Conservation (phyloP, 2,329 filamentous ascomycete species). For the Shiraia bambusicola region DNA sequence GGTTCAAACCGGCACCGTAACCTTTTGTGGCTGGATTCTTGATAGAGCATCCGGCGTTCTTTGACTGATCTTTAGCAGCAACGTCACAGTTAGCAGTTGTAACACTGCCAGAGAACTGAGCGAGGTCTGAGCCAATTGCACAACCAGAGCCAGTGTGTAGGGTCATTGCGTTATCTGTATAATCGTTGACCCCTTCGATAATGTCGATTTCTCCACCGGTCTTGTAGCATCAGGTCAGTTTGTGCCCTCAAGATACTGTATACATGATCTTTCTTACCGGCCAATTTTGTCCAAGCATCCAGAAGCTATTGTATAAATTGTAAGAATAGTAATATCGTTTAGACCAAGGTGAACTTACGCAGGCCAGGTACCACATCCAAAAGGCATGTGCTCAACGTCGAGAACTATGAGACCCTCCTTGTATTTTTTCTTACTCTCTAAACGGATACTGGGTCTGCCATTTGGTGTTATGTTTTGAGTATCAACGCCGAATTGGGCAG, state of each 20-base stretch:
- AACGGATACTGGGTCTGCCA: slow-evolving; percentile 50
- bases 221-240: too few species aligned
- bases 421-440: slow-evolving; percentile 51
- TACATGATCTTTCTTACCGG: slow-evolving; percentile 8
- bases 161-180: slow-evolving; percentile 48
- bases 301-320: slow-evolving; percentile 28
- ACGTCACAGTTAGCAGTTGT: slow-evolving; percentile 54
- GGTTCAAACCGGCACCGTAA: slow-evolving; percentile 59
- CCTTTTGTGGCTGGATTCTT: slow-evolving; percentile 42
- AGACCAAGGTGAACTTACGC: slow-evolving; percentile 33
- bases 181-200: slow-evolving; percentile 51
- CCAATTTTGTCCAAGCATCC: slow-evolving; percentile 37
- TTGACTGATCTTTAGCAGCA: slow-evolving; percentile 41
- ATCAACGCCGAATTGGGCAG: slow-evolving; percentile 52
- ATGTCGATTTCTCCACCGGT: slow-evolving; percentile 53
- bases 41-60: slow-evolving; percentile 49
- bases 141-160: slow-evolving; percentile 52
- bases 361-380: slow-evolving; percentile 55
- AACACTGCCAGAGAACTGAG: slow-evolving; percentile 53
- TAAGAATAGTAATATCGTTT: slow-evolving; percentile 3
- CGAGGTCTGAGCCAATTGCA: slow-evolving; percentile 38
- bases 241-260: too few species aligned
- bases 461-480: slow-evolving; percentile 38
- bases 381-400: slow-evolving; percentile 56
- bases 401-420: slow-evolving; percentile 51